Evolutionary conservation across 2,329 filamentous ascomycete species (phyloP).

Genomic region (Diplodia sapinea): DNA sequence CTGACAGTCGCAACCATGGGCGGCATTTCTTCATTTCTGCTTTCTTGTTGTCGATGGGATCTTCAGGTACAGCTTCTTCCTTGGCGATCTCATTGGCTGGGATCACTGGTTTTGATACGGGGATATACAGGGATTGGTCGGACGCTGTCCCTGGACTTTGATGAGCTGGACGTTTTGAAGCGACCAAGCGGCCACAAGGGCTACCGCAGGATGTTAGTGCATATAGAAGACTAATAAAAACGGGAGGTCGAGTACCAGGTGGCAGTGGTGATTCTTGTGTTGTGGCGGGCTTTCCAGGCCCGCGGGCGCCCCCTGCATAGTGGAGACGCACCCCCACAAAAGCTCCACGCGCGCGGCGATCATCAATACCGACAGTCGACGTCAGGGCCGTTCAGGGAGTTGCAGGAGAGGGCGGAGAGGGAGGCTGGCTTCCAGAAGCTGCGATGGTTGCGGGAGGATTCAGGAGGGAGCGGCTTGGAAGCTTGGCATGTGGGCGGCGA

Average conservation of each 20-base stretch:
- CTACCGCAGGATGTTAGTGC: not conserved
- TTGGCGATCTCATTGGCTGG: slow-evolving; percentile 1
- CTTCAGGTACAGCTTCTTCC: not conserved
- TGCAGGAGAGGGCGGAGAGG: not conserved
- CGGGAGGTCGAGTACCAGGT: not conserved
- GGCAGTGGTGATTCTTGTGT: not conserved
- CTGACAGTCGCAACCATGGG: not conserved
- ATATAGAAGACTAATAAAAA: slow-evolving; percentile 3
- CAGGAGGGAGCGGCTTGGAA: slow-evolving; percentile 25
- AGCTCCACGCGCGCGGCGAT: slow-evolving; percentile 19
- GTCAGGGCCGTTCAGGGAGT: slow-evolving; percentile 3
- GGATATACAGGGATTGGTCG: not conserved
- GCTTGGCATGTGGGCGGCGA: slow-evolving; percentile 28
- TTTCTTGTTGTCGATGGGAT: not conserved
- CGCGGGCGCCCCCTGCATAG: slow-evolving; percentile 16
- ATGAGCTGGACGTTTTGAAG: not conserved
- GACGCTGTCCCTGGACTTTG: not conserved
- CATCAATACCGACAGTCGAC: slow-evolving; percentile 10
- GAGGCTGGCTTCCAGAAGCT: not conserved
- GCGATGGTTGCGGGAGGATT: not conserved
- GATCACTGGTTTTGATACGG: not conserved
- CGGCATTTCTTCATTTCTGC: not conserved
- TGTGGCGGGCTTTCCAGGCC: slow-evolving; percentile 5
- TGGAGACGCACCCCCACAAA: slow-evolving; percentile 22
- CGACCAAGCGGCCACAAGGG: not conserved